phyloP scores from a whole-genome alignment of 2,329 filamentous ascomycete species.

The Xylariaceae sp. region DNA sequence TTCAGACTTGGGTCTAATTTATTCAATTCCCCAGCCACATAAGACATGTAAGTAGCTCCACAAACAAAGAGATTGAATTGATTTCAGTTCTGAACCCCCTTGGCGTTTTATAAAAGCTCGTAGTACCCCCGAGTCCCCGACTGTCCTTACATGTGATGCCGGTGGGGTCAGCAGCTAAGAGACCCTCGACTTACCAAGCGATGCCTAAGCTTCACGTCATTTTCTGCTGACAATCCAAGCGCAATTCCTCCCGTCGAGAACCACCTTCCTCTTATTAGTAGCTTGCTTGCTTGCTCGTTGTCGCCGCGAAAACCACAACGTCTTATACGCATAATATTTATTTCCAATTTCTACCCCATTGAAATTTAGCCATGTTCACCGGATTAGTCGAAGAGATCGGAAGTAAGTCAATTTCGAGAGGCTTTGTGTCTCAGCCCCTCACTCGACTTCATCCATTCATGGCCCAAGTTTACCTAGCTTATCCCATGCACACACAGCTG shows the following conservation, averaged over 20 bases:
- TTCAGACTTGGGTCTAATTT: too few species aligned
- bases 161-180: slow-evolving; percentile 8
- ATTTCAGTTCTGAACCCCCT: too few species aligned
- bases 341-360: not conserved
- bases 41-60: too few species aligned
- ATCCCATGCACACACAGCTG: slow-evolving; percentile 1
- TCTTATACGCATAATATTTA: not conserved
- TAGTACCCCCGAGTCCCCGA: too few species aligned
- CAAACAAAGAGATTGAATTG: too few species aligned
- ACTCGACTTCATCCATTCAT: not conserved
- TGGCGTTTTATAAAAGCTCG: too few species aligned
- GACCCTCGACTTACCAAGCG: too few species aligned
- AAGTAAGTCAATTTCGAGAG: slow-evolving; percentile 53
- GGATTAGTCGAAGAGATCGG: slow-evolving; percentile 90
- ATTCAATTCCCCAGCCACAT: too few species aligned
- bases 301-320: not conserved
- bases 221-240: not conserved
- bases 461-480: not conserved
- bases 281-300: too few species aligned
- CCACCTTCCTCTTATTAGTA: not conserved
- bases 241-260: not conserved
- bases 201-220: slow-evolving; percentile 7
- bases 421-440: not conserved
- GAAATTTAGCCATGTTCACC: slow-evolving; percentile 68
- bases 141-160: slow-evolving; percentile 4